phyloP scores from a whole-genome alignment of 73 alveolate species.

The Paramecium primaurelia region DNA sequence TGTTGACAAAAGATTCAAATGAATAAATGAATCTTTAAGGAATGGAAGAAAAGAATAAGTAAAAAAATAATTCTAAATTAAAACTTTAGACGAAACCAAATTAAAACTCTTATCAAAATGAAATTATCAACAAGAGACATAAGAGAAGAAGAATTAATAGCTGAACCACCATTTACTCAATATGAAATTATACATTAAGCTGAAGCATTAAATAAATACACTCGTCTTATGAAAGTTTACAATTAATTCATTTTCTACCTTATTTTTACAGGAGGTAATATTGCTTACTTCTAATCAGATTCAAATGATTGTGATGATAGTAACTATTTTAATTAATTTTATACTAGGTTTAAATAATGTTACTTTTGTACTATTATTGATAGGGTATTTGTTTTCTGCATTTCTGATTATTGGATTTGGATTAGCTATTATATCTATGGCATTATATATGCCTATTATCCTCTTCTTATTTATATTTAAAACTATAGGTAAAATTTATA shows the following conservation, averaged over 20 bases:
- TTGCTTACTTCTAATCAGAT: background rate
- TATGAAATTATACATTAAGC: background rate
- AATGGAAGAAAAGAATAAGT: slow-evolving; percentile 18
- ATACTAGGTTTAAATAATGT: background rate
- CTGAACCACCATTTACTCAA: background rate
- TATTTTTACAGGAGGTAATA: slow-evolving; percentile 14
- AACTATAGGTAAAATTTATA: background rate
- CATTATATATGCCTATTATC: background rate
- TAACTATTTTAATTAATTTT: background rate
- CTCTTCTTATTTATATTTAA: background rate
- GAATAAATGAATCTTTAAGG: background rate
- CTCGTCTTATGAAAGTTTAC: slow-evolving; percentile 21
- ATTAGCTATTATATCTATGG: slow-evolving; percentile 4
- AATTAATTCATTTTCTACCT: slow-evolving; percentile 31
- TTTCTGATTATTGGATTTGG: slow-evolving; percentile 15
- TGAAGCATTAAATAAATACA: slow-evolving; percentile 13
- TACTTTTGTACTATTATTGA: background rate
- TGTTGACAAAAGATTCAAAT: background rate
- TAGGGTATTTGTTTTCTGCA: background rate
- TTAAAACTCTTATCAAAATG: background rate
- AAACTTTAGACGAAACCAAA: background rate
- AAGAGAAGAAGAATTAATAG: background rate
- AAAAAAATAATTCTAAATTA: background rate
- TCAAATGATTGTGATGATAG: slow-evolving; percentile 29
- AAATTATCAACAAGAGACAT: background rate